These are phyloP conservation scores for Moesziomyces parantarcticus DNA, from an alignment of 1,284 basidiomycete genomes.

Conservation along the genomic window DNA sequence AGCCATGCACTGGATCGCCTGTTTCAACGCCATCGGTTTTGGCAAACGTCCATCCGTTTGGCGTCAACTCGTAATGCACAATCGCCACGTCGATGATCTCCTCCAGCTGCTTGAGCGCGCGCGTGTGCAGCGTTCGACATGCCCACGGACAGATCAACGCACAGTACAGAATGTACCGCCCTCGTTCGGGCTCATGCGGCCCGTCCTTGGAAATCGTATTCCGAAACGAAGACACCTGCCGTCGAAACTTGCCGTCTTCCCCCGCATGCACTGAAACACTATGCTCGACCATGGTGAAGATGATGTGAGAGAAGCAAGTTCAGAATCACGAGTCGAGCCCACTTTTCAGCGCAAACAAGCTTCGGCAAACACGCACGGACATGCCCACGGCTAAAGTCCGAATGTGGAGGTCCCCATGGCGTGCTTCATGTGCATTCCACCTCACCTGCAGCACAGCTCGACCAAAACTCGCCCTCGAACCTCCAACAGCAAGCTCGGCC, in stretches of 20 bases:
- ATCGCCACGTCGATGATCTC: slow-evolving; percentile 71
- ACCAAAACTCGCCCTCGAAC: too few species aligned
- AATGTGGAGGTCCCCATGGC: not conserved
- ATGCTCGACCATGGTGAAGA: slow-evolving; percentile 28
- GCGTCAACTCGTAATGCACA: slow-evolving; percentile 85
- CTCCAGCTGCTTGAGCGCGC: slow-evolving; percentile 90
- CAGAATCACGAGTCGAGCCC: too few species aligned
- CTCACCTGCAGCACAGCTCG: not conserved
- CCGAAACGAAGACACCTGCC: slow-evolving; percentile 79
- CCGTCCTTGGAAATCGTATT: slow-evolving; percentile 74
- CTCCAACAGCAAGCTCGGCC: too few species aligned
- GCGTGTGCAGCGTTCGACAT: slow-evolving; percentile 83
- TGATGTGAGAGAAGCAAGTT: not conserved
- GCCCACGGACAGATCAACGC: slow-evolving; percentile 78
- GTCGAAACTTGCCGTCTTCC: slow-evolving; percentile 83
- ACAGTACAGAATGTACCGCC: slow-evolving; percentile 70
- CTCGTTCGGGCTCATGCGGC: slow-evolving; percentile 82
- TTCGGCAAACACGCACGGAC: not conserved
- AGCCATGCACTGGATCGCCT: slow-evolving; percentile 67
- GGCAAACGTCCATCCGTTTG: slow-evolving; percentile 85
- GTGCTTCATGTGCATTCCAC: not conserved
- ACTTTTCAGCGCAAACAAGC: not conserved
- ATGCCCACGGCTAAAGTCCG: not conserved
- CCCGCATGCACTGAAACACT: slow-evolving; percentile 35
- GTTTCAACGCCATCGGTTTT: slow-evolving; percentile 27